Percentiles rank a stretch among this genome's conserved stretches.
phyloP scores from a whole-genome alignment of 805 yeast species.

The Ogataea haglerorum region DNA sequence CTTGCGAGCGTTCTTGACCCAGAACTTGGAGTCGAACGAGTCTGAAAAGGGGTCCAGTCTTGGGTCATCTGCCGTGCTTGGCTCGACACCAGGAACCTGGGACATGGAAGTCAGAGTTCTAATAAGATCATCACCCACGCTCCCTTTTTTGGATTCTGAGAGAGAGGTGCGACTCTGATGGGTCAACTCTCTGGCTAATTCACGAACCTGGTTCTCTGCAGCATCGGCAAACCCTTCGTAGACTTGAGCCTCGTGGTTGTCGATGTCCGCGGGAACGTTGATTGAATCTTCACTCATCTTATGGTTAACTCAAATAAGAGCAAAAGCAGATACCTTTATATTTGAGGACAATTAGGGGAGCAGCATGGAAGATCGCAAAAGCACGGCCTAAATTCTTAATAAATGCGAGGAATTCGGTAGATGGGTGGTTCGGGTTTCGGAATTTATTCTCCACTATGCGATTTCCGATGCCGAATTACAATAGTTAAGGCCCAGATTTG shows the following conservation, averaged over 20 bases:
- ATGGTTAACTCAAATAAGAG: not conserved
- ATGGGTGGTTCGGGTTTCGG: not conserved
- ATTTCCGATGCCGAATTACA: not conserved
- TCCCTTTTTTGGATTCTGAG: not conserved
- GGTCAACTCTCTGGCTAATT: conserved; percentile 41
- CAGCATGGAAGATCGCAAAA: not conserved
- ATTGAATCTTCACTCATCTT: conserved; percentile 20
- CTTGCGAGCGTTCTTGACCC: conserved; percentile 65
- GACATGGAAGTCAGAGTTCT: conserved; percentile 48
- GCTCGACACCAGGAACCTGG: conserved; percentile 46
- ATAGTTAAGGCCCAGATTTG: not conserved
- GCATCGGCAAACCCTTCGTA: conserved; percentile 11
- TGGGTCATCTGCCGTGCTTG: conserved; percentile 36
- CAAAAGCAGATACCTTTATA: not conserved
- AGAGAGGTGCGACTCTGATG: conserved; percentile 13
- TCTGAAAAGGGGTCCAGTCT: conserved; percentile 57
- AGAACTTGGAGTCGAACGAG: conserved; percentile 55
- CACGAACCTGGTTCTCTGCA: conserved; percentile 9
- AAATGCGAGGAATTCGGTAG: not conserved
- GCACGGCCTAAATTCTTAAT: not conserved
- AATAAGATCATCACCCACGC: conserved; percentile 20
- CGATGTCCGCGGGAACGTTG: conserved; percentile 17
- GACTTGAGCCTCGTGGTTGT: conserved; percentile 7
- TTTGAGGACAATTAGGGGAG: not conserved
- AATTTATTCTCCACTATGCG: not conserved